phyloP scores from a whole-genome alignment of 257 asterid genomes.

The Cordia subcordata region DNA sequence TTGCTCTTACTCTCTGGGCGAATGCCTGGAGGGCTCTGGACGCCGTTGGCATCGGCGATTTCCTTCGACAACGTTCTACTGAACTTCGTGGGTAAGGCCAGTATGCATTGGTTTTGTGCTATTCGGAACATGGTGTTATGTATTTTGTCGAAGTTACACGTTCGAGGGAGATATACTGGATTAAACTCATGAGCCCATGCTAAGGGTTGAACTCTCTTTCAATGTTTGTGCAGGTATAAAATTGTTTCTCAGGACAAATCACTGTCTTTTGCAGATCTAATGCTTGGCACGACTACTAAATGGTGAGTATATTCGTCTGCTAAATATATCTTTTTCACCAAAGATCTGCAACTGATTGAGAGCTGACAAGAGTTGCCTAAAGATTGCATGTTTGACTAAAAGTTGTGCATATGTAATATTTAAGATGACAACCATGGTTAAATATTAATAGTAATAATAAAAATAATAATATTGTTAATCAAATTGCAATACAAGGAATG shows the following conservation, averaged over 20 bases:
- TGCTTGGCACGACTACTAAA: constrained; percentile 16
- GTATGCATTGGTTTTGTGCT: not conserved
- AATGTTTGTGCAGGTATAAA: constrained; percentile 22
- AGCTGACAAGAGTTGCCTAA: no score
- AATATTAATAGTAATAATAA: no score
- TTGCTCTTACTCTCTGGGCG: constrained; percentile 58
- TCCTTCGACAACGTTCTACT: constrained; percentile 38
- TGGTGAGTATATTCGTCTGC: constrained; percentile 34
- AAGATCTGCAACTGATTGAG: not conserved
- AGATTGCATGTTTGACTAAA: no score
- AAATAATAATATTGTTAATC: no score
- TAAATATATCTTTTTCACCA: no score
- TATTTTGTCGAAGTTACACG: not conserved
- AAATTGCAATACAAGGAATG: no score
- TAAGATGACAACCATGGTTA: no score
- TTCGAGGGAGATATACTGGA: not conserved
- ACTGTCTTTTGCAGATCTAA: constrained; percentile 15
- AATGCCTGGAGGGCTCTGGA: constrained; percentile 88
- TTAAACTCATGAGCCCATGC: not conserved
- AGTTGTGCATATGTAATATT: no score
- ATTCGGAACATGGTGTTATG: not conserved
- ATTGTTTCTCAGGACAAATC: constrained; percentile 36
- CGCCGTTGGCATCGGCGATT: constrained; percentile 58
- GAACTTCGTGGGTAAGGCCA: constrained; percentile 40
- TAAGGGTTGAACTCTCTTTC: not conserved